These are phyloP conservation scores for Ophiorrhiza pumila DNA, from an alignment of 257 asterid species.

Conservation along the genomic window DNA sequence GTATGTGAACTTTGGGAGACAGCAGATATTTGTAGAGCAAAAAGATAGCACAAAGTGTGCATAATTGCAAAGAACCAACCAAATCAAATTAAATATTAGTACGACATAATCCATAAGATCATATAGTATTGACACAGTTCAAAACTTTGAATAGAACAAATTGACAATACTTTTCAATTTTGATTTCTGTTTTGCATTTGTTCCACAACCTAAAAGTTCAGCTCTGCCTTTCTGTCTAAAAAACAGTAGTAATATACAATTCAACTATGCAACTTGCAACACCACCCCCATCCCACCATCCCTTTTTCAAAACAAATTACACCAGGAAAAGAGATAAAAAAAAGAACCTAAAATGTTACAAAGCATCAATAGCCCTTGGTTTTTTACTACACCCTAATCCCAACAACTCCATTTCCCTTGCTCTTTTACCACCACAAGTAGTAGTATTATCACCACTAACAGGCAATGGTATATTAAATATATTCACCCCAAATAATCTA, in stretches of 20 bases:
- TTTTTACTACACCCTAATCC: conserved; percentile 55
- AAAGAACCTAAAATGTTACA: conserved; percentile 37
- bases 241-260: conserved; percentile 20
- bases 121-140: background rate
- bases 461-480: conserved; percentile 35
- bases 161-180: conserved; percentile 4
- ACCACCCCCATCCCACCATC: background rate
- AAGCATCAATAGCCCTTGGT: conserved; percentile 64
- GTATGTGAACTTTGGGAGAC: background rate
- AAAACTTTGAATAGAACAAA: conserved; percentile 14
- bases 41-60: background rate
- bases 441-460: conserved; percentile 15
- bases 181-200: conserved; percentile 4
- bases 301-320: conserved; percentile 1
- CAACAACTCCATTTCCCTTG: conserved; percentile 53
- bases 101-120: no score
- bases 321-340: background rate
- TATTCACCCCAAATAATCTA: conserved; percentile 70
- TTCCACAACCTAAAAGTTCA: background rate
- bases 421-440: conserved; percentile 56
- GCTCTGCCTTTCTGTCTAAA: conserved; percentile 7
- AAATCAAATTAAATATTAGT: background rate
- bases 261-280: conserved; percentile 18
- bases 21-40: background rate
- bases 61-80: background rate